A percentile compares a stretch with the other conserved stretches of the same genome.
phyloP scores from a whole-genome alignment of 139 green algal species.

The Closterium sp. region DNA sequence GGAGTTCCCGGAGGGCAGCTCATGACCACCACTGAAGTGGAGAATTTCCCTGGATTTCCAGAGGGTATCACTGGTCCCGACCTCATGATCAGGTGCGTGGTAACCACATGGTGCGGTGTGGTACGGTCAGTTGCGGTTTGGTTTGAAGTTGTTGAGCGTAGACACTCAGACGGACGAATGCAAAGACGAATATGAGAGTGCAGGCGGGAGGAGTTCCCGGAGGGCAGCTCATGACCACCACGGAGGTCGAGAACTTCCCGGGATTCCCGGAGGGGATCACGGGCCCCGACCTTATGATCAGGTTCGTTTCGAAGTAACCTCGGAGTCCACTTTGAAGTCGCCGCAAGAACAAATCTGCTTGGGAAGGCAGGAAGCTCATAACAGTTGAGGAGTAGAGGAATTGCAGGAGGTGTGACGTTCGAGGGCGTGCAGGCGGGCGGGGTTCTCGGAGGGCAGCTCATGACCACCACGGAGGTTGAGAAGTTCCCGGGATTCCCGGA shows the following conservation, averaged over 20 bases:
- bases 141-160: no score
- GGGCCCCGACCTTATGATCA: constrained; percentile 96
- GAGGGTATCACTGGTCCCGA: constrained; percentile 95
- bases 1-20: constrained; percentile 90
- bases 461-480: constrained; percentile 86
- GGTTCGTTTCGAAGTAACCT: no score
- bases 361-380: no score
- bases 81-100: constrained; percentile 81
- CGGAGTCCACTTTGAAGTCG: no score
- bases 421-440: constrained; percentile 83
- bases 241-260: constrained; percentile 73
- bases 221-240: constrained; percentile 97
- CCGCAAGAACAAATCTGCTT: no score
- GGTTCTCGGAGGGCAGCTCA: constrained; percentile 91
- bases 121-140: no score
- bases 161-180: no score
- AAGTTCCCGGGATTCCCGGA: constrained; percentile 92
- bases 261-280: constrained; percentile 97
- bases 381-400: no score
- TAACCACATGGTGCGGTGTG: no score
- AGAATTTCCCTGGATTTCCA: constrained; percentile 87
- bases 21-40: constrained; percentile 89
- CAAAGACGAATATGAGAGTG: background rate
- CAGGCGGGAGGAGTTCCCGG: constrained; percentile 80
- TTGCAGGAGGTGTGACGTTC: no score